Conservation (phyloP, 805 yeast species). For the Nematodospora valgi region DNA sequence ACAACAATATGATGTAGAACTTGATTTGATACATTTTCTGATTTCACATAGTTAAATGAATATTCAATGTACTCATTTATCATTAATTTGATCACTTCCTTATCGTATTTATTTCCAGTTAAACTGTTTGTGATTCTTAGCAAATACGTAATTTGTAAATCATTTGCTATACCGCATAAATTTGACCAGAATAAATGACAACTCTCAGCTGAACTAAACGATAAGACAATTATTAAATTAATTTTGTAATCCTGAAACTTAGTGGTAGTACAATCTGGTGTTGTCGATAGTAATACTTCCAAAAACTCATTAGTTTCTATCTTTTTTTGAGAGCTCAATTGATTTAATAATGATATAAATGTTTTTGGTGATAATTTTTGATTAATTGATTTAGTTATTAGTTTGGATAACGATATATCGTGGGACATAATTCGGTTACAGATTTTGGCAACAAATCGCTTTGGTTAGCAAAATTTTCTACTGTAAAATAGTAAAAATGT, state of each 20-base stretch:
- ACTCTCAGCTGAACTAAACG: constrained; percentile 16
- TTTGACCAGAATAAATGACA: constrained; percentile 21
- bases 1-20: constrained; percentile 12
- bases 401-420: constrained; percentile 10
- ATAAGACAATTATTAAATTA: constrained; percentile 16
- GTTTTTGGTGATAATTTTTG: constrained; percentile 19
- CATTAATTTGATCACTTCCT: constrained; percentile 10
- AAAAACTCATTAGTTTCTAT: constrained; percentile 4
- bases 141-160: constrained; percentile 13
- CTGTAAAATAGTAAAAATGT: too few relatives aligned
- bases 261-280: constrained; percentile 2
- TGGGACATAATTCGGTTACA: constrained; percentile 5
- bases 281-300: constrained; percentile 2
- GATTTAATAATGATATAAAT: constrained; percentile 26
- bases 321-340: constrained; percentile 17
- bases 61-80: constrained; percentile 14
- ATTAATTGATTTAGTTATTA: constrained; percentile 19
- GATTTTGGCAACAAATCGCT: too few relatives aligned
- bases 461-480: too few relatives aligned
- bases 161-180: constrained; percentile 10
- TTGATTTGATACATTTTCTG: too few relatives aligned
- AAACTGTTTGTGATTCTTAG: constrained; percentile 9
- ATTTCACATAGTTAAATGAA: constrained; percentile 9
- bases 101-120: constrained; percentile 5
- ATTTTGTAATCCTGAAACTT: constrained; percentile 11